These are phyloP conservation scores for Onygenales sp. DNA, from an alignment of 2,329 filamentous ascomycete genomes.

Conservation along the genomic window DNA sequence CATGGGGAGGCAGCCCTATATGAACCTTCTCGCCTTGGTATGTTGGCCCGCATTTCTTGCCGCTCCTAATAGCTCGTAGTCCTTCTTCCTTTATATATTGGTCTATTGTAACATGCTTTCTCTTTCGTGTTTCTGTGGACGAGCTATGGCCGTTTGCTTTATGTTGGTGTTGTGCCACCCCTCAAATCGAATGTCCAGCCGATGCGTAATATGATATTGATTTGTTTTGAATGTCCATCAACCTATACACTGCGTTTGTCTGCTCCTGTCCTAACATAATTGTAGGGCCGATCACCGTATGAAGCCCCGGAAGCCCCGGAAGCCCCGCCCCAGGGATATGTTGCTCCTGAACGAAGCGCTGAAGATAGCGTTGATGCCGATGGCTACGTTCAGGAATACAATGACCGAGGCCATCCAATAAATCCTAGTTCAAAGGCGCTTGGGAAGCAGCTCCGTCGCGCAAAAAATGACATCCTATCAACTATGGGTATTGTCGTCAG, in stretches of 20 bases:
- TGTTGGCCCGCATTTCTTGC: slow-evolving; percentile 10
- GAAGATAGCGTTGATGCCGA: slow-evolving; percentile 25
- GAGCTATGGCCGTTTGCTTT: too few relatives aligned
- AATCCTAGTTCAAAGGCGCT: slow-evolving; percentile 33
- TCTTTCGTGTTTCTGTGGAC: background rate
- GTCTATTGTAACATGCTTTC: background rate
- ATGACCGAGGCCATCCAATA: slow-evolving; percentile 37
- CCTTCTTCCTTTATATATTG: background rate
- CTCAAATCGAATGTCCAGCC: too few relatives aligned
- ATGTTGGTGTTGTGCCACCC: too few relatives aligned
- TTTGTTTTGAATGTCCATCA: too few relatives aligned
- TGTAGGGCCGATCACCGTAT: slow-evolving; percentile 37
- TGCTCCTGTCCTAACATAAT: slow-evolving; percentile 13
- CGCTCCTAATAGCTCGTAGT: background rate
- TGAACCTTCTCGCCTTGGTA: slow-evolving; percentile 38
- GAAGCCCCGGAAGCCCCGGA: slow-evolving; percentile 36
- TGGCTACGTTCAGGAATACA: slow-evolving; percentile 39
- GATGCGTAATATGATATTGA: too few relatives aligned
- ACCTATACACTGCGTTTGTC: background rate
- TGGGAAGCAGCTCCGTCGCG: slow-evolving; percentile 33
- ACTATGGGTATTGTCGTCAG: slow-evolving; percentile 41
- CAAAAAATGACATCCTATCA: slow-evolving; percentile 42
- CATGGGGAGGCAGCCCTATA: slow-evolving; percentile 38
- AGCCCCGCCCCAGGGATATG: slow-evolving; percentile 13
- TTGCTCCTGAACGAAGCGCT: slow-evolving; percentile 14